Evolutionary conservation across 2,329 filamentous ascomycete genomes (phyloP), one percentile per base, ranked within the genome.

Genomic region (Exserohilum rostratum): DNA sequence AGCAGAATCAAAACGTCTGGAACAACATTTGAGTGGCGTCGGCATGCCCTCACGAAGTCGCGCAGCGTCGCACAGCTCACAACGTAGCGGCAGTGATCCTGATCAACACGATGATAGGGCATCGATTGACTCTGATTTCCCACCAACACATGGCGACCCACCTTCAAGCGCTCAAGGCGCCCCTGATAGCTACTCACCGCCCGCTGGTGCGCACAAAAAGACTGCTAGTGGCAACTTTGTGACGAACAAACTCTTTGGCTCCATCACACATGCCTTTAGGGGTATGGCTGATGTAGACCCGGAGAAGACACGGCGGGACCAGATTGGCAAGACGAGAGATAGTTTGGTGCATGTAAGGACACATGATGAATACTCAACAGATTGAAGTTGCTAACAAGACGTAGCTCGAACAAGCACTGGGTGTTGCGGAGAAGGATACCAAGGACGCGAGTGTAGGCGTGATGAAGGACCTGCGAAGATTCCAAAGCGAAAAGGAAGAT

Each of bases 241-340:
- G 58, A 93, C 93, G 1, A 96, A 85, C 69, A 87, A 93, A 78
- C 91, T 99, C 47, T 98, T 99, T 74, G 95, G 93, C 0, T 90
- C 93, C 10, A 89, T 99, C 58, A 96, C 91, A 50, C 93, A 99
- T 77, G 95, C 95, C 0, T 91, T 98, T 30, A 91, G 98, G 70
- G 95, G 95, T 3, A 93, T 98, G 67, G 93, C 95, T 1, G 95
- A 99, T 72, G 91, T 96, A 37, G 95, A 99, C 71, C 95, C 95
- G 0, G 95, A 99, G 77, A 84, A 93, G 60, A 96, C 93, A 38
- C 84, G 95, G 48, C 85, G 95, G 49, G 95, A 99, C 73, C 89
- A 91, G 60, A 97, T 99, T 65, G 93, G 93, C 34, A 98, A 97
- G 82, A 99, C 95, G 0, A 87, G 89, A 61, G 95, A 99, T 77